Evolutionary conservation across 352 stramenopile species (phyloP), one percentile per base, ranked within the genome.

Genomic region (Thraustochytrium sp.): DNA sequence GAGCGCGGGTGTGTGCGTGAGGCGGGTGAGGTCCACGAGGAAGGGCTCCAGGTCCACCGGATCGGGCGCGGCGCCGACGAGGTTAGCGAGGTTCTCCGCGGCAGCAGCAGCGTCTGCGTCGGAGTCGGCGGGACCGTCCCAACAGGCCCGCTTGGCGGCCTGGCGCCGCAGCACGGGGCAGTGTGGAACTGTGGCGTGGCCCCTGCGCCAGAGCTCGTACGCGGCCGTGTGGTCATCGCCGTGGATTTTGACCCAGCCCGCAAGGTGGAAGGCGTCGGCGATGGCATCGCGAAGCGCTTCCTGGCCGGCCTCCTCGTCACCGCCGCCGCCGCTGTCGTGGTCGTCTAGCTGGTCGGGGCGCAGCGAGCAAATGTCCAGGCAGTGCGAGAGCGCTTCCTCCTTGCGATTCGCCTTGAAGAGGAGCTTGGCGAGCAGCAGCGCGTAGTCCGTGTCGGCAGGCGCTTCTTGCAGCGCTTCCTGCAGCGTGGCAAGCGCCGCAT

Each of bases 211-310:
- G 59, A 72, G 59, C 59, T 11, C 59, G n/a, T 72, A 72, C 16
- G 59, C 59, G 34, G 59, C 59, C 29, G 59, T 72, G 59, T 72
- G 59, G 40, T 72, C 26, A 44, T 72, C 59, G 34, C 26, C 59
- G 59, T 72, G 59, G 29, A 72, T 72, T 72, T 44, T 72, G 59
- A 72, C 46, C 59, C 59, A 72, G 5, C 59, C 59, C 21, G 59
- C 59, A 21, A 72, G 40, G 40, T 72, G 59, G 26, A 72, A 72
- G 23, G 59, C 59, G 40, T 72, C 59, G 23, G 59, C 59, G 8
- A 72, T 26, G 23, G 31, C 0, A 5, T 72, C 59, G 34, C 16
- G 26, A 55, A 55, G 48, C 48, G 16, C 16, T 26, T 72, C 59
- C 26, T 26, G 59, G n/a, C n/a, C n/a, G n/a, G n/a, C n/a, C n/a